Conservation (phyloP, 805 yeast genomes). For the Starmerella roubikii region DNA sequence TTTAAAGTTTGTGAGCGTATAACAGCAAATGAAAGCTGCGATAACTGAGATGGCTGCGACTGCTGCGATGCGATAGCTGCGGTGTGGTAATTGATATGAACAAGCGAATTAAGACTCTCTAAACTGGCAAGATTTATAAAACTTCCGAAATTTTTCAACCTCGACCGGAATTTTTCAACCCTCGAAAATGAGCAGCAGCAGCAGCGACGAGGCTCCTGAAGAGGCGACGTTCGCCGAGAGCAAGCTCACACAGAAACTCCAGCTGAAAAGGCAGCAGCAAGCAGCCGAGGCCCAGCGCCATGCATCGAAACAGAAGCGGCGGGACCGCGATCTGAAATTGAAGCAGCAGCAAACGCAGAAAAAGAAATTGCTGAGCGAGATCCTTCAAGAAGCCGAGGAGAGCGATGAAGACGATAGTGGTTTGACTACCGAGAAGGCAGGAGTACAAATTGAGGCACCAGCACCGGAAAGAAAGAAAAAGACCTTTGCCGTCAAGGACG, state of each 20-base stretch:
- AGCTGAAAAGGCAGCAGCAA: constrained; percentile 10
- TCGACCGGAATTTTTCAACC: no score
- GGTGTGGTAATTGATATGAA: no score
- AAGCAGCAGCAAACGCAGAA: constrained; percentile 18
- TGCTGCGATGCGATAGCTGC: no score
- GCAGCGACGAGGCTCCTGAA: constrained; percentile 28
- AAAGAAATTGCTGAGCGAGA: constrained; percentile 18
- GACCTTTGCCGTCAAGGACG: constrained; percentile 16
- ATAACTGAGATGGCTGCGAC: no score
- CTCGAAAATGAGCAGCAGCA: constrained; percentile 3
- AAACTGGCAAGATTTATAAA: no score
- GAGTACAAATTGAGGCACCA: background rate
- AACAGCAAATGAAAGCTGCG: no score
- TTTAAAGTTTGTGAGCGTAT: no score
- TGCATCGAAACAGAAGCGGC: constrained; percentile 21
- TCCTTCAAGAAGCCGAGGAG: constrained; percentile 16
- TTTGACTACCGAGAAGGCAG: constrained; percentile 1
- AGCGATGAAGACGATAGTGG: constrained; percentile 10
- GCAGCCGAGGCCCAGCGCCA: constrained; percentile 7
- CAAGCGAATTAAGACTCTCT: no score
- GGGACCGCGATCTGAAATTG: constrained; percentile 20
- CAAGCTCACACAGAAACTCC: constrained; percentile 5
- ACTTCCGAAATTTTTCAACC: no score
- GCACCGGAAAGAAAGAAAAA: constrained; percentile 3
- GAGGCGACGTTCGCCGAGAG: constrained; percentile 23